A percentile compares a stretch with the other conserved stretches of the same genome.
Conservation (phyloP, 1,139 yeast genomes). For the Pichia sp. region DNA sequence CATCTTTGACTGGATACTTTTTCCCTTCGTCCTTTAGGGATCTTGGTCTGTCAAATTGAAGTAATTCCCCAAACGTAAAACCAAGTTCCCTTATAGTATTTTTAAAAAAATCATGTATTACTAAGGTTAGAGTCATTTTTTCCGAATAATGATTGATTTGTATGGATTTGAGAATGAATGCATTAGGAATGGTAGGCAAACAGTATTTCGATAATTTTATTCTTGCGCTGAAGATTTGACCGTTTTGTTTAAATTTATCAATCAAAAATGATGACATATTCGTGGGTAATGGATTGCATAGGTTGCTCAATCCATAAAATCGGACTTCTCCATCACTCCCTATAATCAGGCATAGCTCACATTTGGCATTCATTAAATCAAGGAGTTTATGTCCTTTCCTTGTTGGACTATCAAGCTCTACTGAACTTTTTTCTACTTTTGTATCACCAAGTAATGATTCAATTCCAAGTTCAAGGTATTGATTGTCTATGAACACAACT, state of each 20-base stretch:
- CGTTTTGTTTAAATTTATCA: slow-evolving; percentile 10
- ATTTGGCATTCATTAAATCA: slow-evolving; percentile 32
- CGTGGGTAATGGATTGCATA: slow-evolving; percentile 45
- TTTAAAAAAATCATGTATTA: slow-evolving; percentile 45
- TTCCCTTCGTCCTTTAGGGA: neutral
- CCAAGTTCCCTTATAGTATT: slow-evolving; percentile 48
- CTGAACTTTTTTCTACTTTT: slow-evolving; percentile 11
- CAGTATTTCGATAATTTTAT: slow-evolving; percentile 25
- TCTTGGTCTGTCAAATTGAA: slow-evolving; percentile 24
- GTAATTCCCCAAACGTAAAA: slow-evolving; percentile 35
- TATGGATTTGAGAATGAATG: slow-evolving; percentile 14
- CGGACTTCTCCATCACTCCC: slow-evolving; percentile 43
- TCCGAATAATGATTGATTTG: slow-evolving; percentile 17
- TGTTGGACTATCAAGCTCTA: slow-evolving; percentile 19
- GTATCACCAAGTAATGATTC: slow-evolving; percentile 30
- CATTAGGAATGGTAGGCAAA: slow-evolving; percentile 24
- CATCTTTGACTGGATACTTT: neutral
- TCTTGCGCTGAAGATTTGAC: slow-evolving; percentile 11
- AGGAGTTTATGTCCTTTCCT: slow-evolving; percentile 21
- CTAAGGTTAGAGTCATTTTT: slow-evolving; percentile 36
- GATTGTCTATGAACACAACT: slow-evolving; percentile 55
- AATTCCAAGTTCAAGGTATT: slow-evolving; percentile 41
- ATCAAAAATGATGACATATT: slow-evolving; percentile 16
- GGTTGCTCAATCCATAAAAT: slow-evolving; percentile 48
- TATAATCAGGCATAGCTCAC: slow-evolving; percentile 58